A percentile compares a stretch with the other conserved stretches of the same genome.
These are phyloP conservation scores for Cotoneaster glaucophyllus DNA, from an alignment of 306 rosid genomes.

Conservation along the genomic window DNA sequence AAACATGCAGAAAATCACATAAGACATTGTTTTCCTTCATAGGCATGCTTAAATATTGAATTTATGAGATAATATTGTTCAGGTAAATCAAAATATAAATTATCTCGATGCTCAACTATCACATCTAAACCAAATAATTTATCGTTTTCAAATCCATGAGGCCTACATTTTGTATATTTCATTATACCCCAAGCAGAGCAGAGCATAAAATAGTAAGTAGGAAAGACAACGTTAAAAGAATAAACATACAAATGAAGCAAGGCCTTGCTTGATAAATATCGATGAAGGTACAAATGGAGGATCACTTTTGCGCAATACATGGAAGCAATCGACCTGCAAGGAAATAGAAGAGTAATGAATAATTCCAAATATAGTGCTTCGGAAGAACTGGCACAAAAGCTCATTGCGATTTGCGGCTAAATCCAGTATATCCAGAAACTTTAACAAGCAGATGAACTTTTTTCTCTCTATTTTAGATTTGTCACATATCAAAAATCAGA, in stretches of 20 bases:
- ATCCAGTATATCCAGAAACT: not conserved
- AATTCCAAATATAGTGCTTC: not conserved
- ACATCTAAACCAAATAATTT: not conserved
- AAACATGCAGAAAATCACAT: not conserved
- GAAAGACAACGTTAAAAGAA: slow-evolving; percentile 11
- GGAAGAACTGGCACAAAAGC: not conserved
- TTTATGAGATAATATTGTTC: not conserved
- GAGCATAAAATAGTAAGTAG: slow-evolving; percentile 4
- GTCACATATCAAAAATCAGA: not conserved
- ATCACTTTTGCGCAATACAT: slow-evolving; percentile 90
- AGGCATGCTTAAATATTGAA: not conserved
- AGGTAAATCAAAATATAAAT: not conserved
- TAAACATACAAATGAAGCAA: slow-evolving; percentile 77
- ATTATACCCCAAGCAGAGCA: not conserved
- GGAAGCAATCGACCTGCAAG: slow-evolving; percentile 94
- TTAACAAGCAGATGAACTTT: not conserved
- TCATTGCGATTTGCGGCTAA: not conserved
- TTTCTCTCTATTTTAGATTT: not conserved
- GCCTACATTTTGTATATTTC: not conserved
- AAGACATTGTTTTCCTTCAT: not conserved
- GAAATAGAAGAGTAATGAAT: slow-evolving; percentile 2
- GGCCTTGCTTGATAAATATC: slow-evolving; percentile 82
- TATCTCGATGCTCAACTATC: not conserved
- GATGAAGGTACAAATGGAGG: slow-evolving; percentile 91
- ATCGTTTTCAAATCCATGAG: not conserved